phyloP scores from a whole-genome alignment of 345 rosid genomes.

The Gossypium ekmanianum region DNA sequence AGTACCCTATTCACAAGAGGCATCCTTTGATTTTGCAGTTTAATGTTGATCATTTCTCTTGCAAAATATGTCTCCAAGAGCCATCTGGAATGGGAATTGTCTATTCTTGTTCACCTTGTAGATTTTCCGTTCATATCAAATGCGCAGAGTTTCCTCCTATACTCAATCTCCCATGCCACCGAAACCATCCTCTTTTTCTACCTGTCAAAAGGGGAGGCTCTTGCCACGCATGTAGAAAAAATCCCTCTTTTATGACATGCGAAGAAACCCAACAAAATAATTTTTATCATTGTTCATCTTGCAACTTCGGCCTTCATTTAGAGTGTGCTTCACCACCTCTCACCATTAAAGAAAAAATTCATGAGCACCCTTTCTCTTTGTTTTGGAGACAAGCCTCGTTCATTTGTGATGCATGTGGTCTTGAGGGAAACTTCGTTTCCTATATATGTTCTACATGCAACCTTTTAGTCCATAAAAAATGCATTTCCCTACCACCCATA shows the following conservation, averaged over 20 bases:
- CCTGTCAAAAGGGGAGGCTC: not conserved
- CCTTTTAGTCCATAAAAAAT: not conserved
- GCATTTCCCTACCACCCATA: not conserved
- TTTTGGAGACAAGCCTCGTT: not conserved
- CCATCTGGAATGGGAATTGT: not conserved
- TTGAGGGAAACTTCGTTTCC: not conserved
- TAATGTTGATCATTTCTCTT: not conserved
- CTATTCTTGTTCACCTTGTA: not conserved
- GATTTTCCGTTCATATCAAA: not conserved
- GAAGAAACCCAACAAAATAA: not conserved
- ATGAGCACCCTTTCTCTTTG: not conserved
- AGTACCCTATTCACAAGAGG: not conserved
- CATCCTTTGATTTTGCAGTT: not conserved
- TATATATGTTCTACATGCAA: not conserved
- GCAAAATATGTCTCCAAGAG: not conserved
- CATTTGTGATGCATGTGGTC: not conserved
- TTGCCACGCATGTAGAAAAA: not conserved
- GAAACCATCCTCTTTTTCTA: not conserved
- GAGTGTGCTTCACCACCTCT: not conserved
- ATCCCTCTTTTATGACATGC: not conserved
- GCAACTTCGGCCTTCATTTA: not conserved
- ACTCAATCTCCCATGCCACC: not conserved
- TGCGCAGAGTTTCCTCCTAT: not conserved
- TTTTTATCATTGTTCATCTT: not conserved
- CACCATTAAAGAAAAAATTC: not conserved